Evolutionary conservation across 2,329 filamentous ascomycete species (phyloP), one percentile per base, ranked within the genome.

Genomic region (Huntiella decipiens): DNA sequence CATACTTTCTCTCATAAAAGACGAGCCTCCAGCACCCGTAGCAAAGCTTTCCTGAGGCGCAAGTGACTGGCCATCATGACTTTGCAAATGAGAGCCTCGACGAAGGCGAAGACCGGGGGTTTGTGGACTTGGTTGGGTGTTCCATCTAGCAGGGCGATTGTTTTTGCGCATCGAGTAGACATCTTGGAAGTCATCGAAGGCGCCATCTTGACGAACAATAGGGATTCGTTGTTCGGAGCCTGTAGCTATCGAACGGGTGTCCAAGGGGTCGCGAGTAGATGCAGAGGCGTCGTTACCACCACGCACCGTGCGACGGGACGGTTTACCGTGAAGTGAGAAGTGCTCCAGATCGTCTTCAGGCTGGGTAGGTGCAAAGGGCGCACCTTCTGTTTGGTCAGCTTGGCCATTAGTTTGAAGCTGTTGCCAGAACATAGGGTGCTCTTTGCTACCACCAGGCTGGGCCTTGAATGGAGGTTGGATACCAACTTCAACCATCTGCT

Each of bases 401-500:
- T 17, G 33, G 32, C 44, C 37, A 8, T 38, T 31, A 7, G 28
- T 44, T 13, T 47, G 17, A 58, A 55, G 40, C 55, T 50, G 43
- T 56, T 60, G 44, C 55, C 65, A 68, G 56, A 64, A 83, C 55
- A 83, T 66, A 2, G 82, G 82, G 54, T 75, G 72, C 39, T 78
- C 76, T 51, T 74, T 66, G 57, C 74, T 79, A 56, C 77, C 76
- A 53, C 82, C 82, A 47, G 80, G 78, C 58, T 77, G 63, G 49
- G 61, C 54, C 46, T 63, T 62, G 56, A 59, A 60, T 4, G 86
- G 85, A 46, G 82, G 82, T 66, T 93, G 82, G 58, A 93, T 91
- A 48, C 84, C 84, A 44, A 88, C 69, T 46, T 84, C 76, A 51
- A 82, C 73, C 67, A 95, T 86, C 46, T 83, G 76, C 34, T 82